phyloP scores from a whole-genome alignment of 805 yeast species.

The Ogataea methanolica region DNA sequence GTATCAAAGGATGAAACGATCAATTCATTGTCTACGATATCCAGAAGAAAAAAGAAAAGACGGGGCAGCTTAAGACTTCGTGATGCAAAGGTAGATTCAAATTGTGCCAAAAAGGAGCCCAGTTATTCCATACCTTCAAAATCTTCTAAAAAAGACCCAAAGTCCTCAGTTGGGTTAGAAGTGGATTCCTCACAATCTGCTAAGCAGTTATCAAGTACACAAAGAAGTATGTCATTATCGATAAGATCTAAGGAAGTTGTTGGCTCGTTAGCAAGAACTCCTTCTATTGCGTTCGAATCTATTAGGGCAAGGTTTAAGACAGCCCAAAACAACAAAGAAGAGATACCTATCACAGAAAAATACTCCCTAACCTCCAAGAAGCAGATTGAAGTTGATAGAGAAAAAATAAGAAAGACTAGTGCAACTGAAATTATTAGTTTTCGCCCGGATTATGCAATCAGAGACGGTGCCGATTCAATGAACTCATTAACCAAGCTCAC shows the following conservation, averaged over 20 bases:
- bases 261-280: too few relatives aligned
- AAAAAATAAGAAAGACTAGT: too few relatives aligned
- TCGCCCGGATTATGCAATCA: too few relatives aligned
- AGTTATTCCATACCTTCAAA: neutral
- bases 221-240: too few relatives aligned
- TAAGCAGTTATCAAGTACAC: neutral
- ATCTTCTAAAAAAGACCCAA: neutral
- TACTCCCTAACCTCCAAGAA: too few relatives aligned
- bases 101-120: neutral
- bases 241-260: too few relatives aligned
- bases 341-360: too few relatives aligned
- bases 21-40: slow-evolving; percentile 10
- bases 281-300: too few relatives aligned
- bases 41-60: slow-evolving; percentile 9
- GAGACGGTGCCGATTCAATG: neutral
- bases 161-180: too few relatives aligned
- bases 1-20: neutral
- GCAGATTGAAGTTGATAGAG: neutral
- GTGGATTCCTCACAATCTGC: neutral
- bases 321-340: too few relatives aligned
- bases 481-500: slow-evolving; percentile 2
- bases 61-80: slow-evolving; percentile 14
- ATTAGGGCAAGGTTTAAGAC: too few relatives aligned
- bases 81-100: neutral
- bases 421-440: too few relatives aligned